phyloP scores from a whole-genome alignment of 768 basidiomycete species.

The Mycena metata region DNA sequence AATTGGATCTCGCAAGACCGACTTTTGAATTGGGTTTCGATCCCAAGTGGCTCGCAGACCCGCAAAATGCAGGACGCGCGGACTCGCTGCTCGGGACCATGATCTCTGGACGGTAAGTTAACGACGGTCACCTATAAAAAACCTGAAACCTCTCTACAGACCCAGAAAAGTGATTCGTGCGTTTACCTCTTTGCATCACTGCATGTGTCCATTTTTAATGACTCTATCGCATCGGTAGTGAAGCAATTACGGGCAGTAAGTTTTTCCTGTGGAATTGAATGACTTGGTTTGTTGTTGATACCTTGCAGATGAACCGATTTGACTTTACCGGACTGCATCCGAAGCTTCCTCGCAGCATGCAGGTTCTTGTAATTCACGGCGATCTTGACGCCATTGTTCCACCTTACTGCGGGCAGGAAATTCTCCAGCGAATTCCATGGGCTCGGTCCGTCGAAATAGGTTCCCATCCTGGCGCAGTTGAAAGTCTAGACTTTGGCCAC shows the following conservation, averaged over 20 bases:
- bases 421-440: conserved; percentile 53
- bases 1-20: conserved; percentile 46
- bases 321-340: conserved; percentile 50
- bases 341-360: conserved; percentile 47
- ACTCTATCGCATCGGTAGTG: conserved; percentile 38
- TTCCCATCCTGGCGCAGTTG: conserved; percentile 49
- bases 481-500: conserved; percentile 56
- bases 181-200: conserved; percentile 15
- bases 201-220: background rate
- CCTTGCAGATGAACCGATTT: conserved; percentile 43
- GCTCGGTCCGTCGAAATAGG: conserved; percentile 53
- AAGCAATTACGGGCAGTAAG: conserved; percentile 52
- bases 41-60: conserved; percentile 51
- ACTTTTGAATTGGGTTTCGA: conserved; percentile 50
- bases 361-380: conserved; percentile 58
- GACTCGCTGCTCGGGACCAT: conserved; percentile 43
- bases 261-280: background rate
- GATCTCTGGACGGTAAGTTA: conserved; percentile 42
- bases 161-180: conserved; percentile 48
- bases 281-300: background rate
- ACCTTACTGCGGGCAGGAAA: conserved; percentile 51
- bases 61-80: conserved; percentile 44
- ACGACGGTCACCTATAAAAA: background rate
- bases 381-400: conserved; percentile 56
- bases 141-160: conserved; percentile 31